Evolutionary conservation across 1,139 yeast genomes (phyloP), one percentile per base, ranked within the genome.

Genomic region (Geotrichum restrictum): DNA sequence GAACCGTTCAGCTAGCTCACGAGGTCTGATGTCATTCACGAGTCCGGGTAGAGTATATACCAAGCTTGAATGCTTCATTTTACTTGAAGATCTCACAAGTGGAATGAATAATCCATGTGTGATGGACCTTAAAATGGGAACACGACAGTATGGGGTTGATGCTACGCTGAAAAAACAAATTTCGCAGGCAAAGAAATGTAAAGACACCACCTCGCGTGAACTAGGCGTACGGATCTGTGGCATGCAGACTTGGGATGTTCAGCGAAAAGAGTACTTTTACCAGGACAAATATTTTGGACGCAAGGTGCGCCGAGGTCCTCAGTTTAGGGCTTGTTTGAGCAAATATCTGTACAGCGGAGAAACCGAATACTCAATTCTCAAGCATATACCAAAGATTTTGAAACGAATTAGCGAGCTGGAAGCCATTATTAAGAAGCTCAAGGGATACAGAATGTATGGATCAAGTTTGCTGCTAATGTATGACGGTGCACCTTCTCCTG

Each of bases 111-210:
- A 78, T 56, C 98, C 98, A 0, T 89, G 97, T 66, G 98, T 93
- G 1, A 73, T 94, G 55, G 99, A 94, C 69, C 75, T 94, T 60
- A 94, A 94, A 67, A 93, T 94, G 98, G 99, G 99, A 1, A 91
- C 99, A 0, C 77, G 99, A 52, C 99, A 94, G 69, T 93, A 93
- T 63, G 98, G 99, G n/a, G 85, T 91, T 14, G 96, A 88, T 60
- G 98, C 98, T 0, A 76, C 77, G 8, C 69, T 71, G 13, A 74
- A 81, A 52, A 94, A 94, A 69, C 88, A 84, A 65, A 68, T 71
- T 52, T 87, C 96, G 0, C 98, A 94, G 69, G 73, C 89, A 39
- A 76, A 76, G 55, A 94, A 94, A 68, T 94, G 98, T 69, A 72
- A 77, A 5, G 71, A 75, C 52, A 93, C 98, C 0, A 91, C 98